Evolutionary conservation across 345 rosid species (phyloP), one percentile per base, ranked within the genome.

Genomic region (Xanthoceras sorbifolium): DNA sequence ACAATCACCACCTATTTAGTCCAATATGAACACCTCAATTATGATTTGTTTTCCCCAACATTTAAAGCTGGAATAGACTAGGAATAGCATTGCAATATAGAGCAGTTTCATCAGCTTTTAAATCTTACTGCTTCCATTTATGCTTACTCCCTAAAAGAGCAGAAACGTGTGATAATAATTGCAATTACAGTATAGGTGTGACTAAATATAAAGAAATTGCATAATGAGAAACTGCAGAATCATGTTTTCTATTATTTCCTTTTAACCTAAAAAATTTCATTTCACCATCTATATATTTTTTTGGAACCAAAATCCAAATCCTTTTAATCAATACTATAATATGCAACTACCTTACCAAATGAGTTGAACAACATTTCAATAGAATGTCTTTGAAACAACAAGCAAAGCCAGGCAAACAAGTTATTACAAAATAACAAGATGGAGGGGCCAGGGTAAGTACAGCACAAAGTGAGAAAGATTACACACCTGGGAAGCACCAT

Each of bases 401-500:
- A 69, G 48, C 31, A 25, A 71, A 10, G 64, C 15, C 52, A 17
- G 0, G 22, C 18, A 4, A 54, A 5, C 10, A 32, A 55, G 15
- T 8, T 34, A 25, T 59, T 22, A 59, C 54, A 48, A 38, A 59
- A 29, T 22, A 26, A 55, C 22, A 1, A 10, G 9, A 25, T 57
- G 20, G 17, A 48, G 23, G 73, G 48, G 38, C 31, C 50, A 20
- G 9, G 9, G 14, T 6, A 61, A 7, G 67, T 54, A 67, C 63
- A 63, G 48, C 48, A 11, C n/a, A 73, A 23, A 22, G 36, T 15
- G 64, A 22, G 72, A 71, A 80, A 76, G 31, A 67, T 61, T 63
- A 76, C 89, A 65, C 38, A 92, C 98, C 97, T 92, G 96, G 29
- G 82, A 84, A 67, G 76, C 81, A 77, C 84, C 83, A 59, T 83